Base-by-base conservation (phyloP, 2,329 filamentous ascomycete genomes). In the Hypocreales sp. region DNA sequence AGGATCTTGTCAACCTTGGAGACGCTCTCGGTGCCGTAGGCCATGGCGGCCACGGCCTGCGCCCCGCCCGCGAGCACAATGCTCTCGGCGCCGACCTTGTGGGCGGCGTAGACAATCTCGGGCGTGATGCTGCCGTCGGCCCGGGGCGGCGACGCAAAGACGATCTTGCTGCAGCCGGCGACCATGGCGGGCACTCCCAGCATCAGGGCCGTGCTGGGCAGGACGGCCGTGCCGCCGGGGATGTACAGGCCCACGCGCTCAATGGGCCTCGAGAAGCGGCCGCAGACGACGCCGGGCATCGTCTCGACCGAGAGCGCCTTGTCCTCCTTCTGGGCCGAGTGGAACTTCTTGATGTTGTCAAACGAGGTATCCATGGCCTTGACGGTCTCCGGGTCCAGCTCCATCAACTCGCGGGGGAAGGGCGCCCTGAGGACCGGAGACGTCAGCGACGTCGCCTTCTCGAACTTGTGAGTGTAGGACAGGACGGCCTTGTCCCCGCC, bases 1-100 rank as follows among this genome's bases (percentile, higher is more conserved):
- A 95, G 72, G 41, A 98, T 94, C 70, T 98, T 98, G 64, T 98
- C 90, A 7, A 98, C 90, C 61, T 98, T 98, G 52, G 65, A 81
- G 27, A 98, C 73, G 41, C 76, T 87, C 55, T 94, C 79, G 1
- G 90, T 98, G 25, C 90, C 90, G 56, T 98, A 98, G 3, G 90
- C 90, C 77, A 98, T 79, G 25, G 90, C 90, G 13, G 87, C 90
- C 20, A 98, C 76, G 23, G 90, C 90, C 58, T 98, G 90, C 1
- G 87, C 90, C 35, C 90, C 90, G 35, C 90, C 90, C 8, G 90
- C 90, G 15, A 98, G 69, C 5, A 98, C 87, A 40, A 98, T 95
- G 46, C 81, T 83, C 55, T 94, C 82, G 2, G 90, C 90, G 26
- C 87, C 87, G 29, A 95, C 77, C 58, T 94, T 95, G 69, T 95